These are phyloP conservation scores for Prunus persica DNA, from an alignment of 306 rosid genomes.

Conservation along the genomic window Prunus_persica_NCBIv2 NC_034010.1:25834001-25834500, in stretches of 20 bases:
- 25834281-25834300: constrained; percentile 75
- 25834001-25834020: constrained; percentile 34
- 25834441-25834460: constrained; percentile 43
- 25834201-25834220: constrained; percentile 55
- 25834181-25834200: constrained; percentile 67
- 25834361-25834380: neutral
- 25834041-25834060: constrained; percentile 35
- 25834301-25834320: constrained; percentile 82
- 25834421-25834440: neutral
- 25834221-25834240: constrained; percentile 54
- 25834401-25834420: neutral
- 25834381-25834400: neutral
- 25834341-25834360: constrained; percentile 13
- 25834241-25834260: constrained; percentile 50
- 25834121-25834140: constrained; percentile 55
- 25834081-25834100: constrained; percentile 38
- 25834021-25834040: constrained; percentile 47
- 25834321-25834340: constrained; percentile 61
- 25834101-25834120: constrained; percentile 39
- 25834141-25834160: constrained; percentile 52
- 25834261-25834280: constrained; percentile 66
- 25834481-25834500: constrained; percentile 62
- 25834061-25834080: constrained; percentile 39
- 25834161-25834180: constrained; percentile 83
- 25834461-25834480: constrained; percentile 34